Percentiles rank a stretch among this genome's conserved stretches.
Evolutionary conservation across 2,329 filamentous ascomycete species (phyloP).

Genomic region (Aureobasidium sp.): DNA sequence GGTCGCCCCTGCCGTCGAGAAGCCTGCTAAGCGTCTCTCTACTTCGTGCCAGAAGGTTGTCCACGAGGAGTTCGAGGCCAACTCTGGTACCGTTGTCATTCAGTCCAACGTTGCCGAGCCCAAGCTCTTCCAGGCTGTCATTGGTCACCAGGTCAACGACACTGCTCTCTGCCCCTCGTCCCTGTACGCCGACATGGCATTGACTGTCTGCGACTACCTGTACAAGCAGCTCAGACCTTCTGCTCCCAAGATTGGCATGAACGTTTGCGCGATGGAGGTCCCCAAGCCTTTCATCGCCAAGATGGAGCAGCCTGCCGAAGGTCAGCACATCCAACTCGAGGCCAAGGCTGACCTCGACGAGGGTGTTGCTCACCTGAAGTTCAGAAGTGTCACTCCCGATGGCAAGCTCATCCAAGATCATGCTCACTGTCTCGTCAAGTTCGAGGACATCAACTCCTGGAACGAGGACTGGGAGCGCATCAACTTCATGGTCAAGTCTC

Average conservation of each 20-base stretch:
- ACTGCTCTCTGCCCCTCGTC: conserved; percentile 58
- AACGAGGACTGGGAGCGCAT: conserved; percentile 59
- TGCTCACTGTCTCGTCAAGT: conserved; percentile 55
- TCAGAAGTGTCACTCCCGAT: conserved; percentile 52
- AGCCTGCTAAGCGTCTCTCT: conserved; percentile 48
- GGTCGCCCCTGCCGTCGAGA: conserved; percentile 33
- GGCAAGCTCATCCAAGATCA: conserved; percentile 55
- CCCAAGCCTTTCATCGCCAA: conserved; percentile 61
- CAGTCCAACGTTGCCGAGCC: conserved; percentile 60
- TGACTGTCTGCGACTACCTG: conserved; percentile 60
- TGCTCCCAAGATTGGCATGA: conserved; percentile 50
- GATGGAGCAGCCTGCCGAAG: conserved; percentile 39
- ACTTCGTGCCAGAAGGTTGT: conserved; percentile 60
- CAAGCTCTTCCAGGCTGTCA: conserved; percentile 55
- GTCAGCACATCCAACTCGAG: conserved; percentile 55
- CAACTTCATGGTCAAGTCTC: conserved; percentile 50
- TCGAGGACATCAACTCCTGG: conserved; percentile 55
- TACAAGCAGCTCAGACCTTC: conserved; percentile 57
- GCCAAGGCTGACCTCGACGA: conserved; percentile 52
- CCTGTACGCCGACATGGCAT: conserved; percentile 57
- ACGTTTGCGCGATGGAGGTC: conserved; percentile 61
- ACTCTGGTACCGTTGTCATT: conserved; percentile 53
- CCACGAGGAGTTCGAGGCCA: conserved; percentile 55
- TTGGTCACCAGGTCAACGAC: conserved; percentile 62
- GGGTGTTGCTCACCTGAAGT: conserved; percentile 48